Conservation (phyloP, 176 grass and related monocot species). For the Musa schizocarpa region DNA sequence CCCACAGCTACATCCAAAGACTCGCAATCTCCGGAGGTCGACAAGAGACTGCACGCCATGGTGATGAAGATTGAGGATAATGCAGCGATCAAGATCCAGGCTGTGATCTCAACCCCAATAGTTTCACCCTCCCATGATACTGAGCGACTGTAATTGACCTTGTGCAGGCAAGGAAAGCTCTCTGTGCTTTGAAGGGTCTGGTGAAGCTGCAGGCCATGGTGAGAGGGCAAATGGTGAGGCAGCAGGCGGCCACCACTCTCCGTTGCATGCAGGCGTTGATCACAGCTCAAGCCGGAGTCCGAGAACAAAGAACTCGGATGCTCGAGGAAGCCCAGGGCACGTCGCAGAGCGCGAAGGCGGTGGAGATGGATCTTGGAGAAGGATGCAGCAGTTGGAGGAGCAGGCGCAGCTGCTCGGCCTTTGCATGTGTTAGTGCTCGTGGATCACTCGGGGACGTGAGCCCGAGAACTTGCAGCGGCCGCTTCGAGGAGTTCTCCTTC, state of each 20-base stretch:
- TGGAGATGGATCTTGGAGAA: constrained; percentile 34
- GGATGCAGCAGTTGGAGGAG: neutral
- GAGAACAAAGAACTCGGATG: constrained; percentile 25
- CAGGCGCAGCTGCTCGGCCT: no score
- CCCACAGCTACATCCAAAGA: neutral
- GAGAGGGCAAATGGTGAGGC: constrained; percentile 50
- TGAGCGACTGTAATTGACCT: no score
- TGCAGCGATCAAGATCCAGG: constrained; percentile 48
- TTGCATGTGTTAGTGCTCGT: no score
- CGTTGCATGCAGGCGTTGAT: constrained; percentile 64
- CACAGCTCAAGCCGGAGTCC: constrained; percentile 39
- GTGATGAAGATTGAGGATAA: constrained; percentile 29
- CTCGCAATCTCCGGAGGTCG: neutral
- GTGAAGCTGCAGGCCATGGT: constrained; percentile 76
- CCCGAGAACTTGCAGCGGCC: no score
- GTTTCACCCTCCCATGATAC: neutral
- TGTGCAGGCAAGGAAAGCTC: constrained; percentile 65
- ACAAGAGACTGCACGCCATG: no score
- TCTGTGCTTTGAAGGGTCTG: constrained; percentile 55
- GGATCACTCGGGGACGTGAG: no score
- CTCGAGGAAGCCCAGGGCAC: constrained; percentile 15
- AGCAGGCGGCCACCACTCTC: constrained; percentile 45
- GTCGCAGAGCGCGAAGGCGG: constrained; percentile 44
- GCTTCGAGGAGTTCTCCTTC: no score
- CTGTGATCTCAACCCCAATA: neutral